Evolutionary conservation across 495 filamentous ascomycete species (phyloP).

Genomic region (Annulohypoxylon moriforme): DNA sequence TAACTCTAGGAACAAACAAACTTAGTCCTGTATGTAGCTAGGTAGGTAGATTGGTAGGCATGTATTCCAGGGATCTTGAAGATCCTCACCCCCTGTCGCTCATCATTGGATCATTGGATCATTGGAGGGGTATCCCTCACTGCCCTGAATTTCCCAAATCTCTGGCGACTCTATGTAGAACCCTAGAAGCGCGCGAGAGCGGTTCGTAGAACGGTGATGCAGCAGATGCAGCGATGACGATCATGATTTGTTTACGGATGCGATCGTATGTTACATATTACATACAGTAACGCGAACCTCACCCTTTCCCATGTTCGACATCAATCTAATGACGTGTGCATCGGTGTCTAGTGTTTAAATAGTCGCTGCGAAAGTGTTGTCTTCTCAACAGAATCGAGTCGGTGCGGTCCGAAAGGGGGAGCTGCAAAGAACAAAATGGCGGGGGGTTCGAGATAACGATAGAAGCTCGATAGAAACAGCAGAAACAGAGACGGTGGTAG

Average conservation of each 20-base stretch:
- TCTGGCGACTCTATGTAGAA: slow-evolving; percentile 21
- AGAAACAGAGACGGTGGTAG: slow-evolving; percentile 32
- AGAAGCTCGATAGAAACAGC: slow-evolving; percentile 47
- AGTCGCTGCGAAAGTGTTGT: slow-evolving; percentile 7
- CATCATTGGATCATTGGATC: slow-evolving; percentile 29
- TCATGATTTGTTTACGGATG: slow-evolving; percentile 37
- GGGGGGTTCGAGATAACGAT: slow-evolving; percentile 49
- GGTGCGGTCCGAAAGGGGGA: slow-evolving; percentile 47
- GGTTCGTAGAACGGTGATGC: slow-evolving; percentile 27
- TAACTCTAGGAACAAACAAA: slow-evolving; percentile 28
- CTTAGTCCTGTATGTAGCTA: slow-evolving; percentile 1
- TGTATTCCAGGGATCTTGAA: slow-evolving; percentile 38
- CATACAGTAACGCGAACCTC: slow-evolving; percentile 40
- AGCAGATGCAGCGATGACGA: slow-evolving; percentile 29
- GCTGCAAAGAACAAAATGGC: slow-evolving; percentile 48
- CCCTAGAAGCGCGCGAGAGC: slow-evolving; percentile 24
- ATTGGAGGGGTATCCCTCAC: slow-evolving; percentile 22
- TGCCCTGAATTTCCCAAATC: slow-evolving; percentile 32
- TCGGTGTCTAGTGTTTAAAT: slow-evolving; percentile 1
- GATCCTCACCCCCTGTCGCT: slow-evolving; percentile 26
- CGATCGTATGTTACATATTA: slow-evolving; percentile 40
- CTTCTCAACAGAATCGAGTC: slow-evolving; percentile 34
- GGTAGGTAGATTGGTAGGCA: slow-evolving; percentile 11
- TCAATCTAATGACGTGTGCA: slow-evolving; percentile 33
- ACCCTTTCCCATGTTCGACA: slow-evolving; percentile 4